Conservation (phyloP, 2,329 filamentous ascomycete genomes). For the Atkinsonella texensis region DNA sequence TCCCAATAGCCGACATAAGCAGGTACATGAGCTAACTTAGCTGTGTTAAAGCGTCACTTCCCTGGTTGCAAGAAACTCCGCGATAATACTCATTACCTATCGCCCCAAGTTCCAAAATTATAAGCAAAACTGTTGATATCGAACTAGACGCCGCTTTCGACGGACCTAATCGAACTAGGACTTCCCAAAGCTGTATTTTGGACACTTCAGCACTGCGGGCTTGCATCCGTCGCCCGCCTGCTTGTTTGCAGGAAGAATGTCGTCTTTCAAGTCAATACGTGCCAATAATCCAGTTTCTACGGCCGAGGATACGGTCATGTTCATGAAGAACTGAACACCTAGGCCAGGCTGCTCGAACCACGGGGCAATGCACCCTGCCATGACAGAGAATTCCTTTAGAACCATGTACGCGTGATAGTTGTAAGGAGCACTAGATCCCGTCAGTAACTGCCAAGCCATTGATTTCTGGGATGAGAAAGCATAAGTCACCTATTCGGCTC, state of each 20-base stretch:
- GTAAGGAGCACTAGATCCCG: neutral
- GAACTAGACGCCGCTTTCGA: no score
- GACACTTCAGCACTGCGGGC: neutral
- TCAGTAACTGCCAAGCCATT: neutral
- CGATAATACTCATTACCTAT: no score
- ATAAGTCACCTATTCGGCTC: neutral
- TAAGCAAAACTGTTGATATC: no score
- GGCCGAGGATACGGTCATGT: neutral
- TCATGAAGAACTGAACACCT: neutral
- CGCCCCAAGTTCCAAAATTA: no score
- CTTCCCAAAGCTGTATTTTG: neutral
- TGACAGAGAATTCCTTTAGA: neutral
- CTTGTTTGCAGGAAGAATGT: neutral
- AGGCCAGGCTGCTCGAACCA: slow-evolving; percentile 2
- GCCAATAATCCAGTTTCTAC: neutral
- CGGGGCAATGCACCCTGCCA: neutral
- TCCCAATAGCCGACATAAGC: no score
- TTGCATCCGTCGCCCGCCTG: neutral
- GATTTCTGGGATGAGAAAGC: neutral
- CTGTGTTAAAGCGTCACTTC: no score
- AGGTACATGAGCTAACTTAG: no score
- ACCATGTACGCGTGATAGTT: slow-evolving; percentile 3
- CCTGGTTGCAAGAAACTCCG: no score
- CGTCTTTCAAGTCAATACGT: neutral
- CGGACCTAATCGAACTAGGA: neutral